A percentile compares a stretch with the other conserved stretches of the same genome.
These are phyloP conservation scores for Cenchrus purpureus DNA, from an alignment of 176 grass and related monocot genomes.

Conservation along the genomic window DNA sequence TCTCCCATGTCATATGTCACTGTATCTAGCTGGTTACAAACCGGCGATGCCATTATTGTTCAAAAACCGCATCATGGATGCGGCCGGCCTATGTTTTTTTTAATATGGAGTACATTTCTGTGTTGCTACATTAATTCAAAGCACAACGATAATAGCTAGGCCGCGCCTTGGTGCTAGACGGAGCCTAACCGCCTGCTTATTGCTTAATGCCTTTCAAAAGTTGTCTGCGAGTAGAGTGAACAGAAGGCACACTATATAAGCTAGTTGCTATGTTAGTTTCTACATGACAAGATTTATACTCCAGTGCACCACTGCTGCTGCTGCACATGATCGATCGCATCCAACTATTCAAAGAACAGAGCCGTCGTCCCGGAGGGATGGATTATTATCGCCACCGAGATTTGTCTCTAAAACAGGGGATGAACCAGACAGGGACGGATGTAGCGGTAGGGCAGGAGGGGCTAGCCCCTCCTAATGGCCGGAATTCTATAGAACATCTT, in stretches of 20 bases:
- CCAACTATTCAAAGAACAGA: neutral
- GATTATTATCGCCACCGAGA: neutral
- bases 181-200: too few relatives aligned
- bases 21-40: neutral
- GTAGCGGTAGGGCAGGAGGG: neutral
- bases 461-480: too few relatives aligned
- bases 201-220: neutral
- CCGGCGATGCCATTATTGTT: too few relatives aligned
- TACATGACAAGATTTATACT: too few relatives aligned
- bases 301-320: neutral
- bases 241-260: neutral
- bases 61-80: too few relatives aligned
- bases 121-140: too few relatives aligned
- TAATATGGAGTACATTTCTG: too few relatives aligned
- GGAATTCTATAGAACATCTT: too few relatives aligned
- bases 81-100: too few relatives aligned
- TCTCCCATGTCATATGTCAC: neutral
- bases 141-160: too few relatives aligned
- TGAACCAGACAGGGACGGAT: neutral
- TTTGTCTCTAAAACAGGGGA: neutral
- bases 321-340: neutral
- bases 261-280: neutral
- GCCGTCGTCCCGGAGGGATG: neutral
- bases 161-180: too few relatives aligned
- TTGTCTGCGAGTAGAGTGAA: neutral